Conservation (phyloP, 2,329 filamentous ascomycete genomes). For the Botrytis galanthina region DNA sequence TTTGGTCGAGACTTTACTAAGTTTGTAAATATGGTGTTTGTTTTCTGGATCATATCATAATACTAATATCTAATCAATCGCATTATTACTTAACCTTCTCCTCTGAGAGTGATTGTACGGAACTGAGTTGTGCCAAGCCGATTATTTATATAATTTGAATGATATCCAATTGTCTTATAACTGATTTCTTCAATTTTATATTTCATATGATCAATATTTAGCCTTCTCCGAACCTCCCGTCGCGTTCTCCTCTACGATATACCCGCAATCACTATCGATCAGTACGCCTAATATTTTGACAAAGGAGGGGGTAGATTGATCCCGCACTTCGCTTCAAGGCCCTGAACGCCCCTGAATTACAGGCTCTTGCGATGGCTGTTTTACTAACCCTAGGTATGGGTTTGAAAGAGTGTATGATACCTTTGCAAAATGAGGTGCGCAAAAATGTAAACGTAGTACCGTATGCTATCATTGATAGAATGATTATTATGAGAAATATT, state of each 20-base stretch:
- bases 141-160: neutral
- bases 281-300: neutral
- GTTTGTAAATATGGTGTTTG: neutral
- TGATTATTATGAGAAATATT: neutral
- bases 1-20: constrained; percentile 43
- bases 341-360: neutral
- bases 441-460: neutral
- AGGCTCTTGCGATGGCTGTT: neutral
- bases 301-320: neutral
- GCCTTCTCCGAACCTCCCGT: rapidly evolving
- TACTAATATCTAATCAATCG: neutral
- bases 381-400: neutral
- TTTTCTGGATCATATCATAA: neutral
- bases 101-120: neutral
- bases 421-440: neutral
- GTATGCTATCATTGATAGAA: neutral
- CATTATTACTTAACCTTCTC: neutral
- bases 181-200: neutral
- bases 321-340: neutral
- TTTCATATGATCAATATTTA: neutral
- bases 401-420: neutral
- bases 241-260: neutral
- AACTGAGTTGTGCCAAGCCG: neutral
- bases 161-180: neutral
- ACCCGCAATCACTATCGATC: neutral